phyloP scores from a whole-genome alignment of 2,329 filamentous ascomycete genomes.

The Hymenoscyphus fructigenus region DNA sequence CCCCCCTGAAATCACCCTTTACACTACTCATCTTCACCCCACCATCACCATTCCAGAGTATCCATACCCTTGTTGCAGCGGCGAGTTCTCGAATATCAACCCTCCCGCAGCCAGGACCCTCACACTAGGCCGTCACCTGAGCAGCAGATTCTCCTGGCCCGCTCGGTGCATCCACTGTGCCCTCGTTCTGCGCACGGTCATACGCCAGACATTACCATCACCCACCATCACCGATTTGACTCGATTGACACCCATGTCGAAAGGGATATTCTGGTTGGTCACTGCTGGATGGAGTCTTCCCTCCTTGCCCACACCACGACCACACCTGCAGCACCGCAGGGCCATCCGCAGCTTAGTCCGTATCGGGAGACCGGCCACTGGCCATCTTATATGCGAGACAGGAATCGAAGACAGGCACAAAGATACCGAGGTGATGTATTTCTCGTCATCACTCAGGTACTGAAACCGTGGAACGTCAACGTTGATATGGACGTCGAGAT shows the following conservation, averaged over 20 bases:
- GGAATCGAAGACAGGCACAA: background rate
- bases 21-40: background rate
- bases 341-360: background rate
- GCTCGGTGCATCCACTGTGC: conserved; percentile 1
- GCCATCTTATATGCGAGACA: conserved; percentile 2
- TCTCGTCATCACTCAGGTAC: conserved; percentile 14
- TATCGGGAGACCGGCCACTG: background rate
- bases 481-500: background rate
- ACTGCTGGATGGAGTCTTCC: conserved; percentile 13
- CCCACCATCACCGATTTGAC: background rate
- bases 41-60: background rate
- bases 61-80: conserved; percentile 1
- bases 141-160: conserved; percentile 22
- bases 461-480: background rate
- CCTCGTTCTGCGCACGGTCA: conserved; percentile 14
- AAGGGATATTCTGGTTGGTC: background rate
- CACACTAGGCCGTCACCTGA: conserved; percentile 26
- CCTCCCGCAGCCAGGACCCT: background rate
- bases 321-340: background rate
- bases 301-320: background rate
- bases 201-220: conserved; percentile 3
- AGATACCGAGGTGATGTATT: background rate
- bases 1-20: background rate
- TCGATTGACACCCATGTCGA: background rate
- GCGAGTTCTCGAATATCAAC: background rate